Evolutionary conservation across 2,329 filamentous ascomycete species (phyloP), one percentile per base, ranked within the genome.

Genomic region (Colletotrichum camelliae): DNA sequence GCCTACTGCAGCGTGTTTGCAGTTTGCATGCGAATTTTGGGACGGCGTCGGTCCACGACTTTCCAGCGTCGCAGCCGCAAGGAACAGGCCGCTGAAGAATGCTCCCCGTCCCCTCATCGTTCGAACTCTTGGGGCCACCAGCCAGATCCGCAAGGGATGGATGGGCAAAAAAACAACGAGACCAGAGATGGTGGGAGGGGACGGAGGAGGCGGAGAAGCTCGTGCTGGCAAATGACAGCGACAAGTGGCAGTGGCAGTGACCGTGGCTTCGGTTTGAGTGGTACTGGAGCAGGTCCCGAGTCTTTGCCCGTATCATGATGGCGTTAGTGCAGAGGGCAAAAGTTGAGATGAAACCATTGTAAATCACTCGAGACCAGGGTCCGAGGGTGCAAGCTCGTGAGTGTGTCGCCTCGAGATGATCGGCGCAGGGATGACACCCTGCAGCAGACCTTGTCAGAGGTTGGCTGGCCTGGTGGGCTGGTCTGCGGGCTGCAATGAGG

Each of bases 301-400:
- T 67, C 55, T 66, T 66, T 68, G 16, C 64, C 65, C 74, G 74
- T 76, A 71, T 76, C 72, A 71, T 62, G 27, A 69, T 60, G 58
- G 60, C 66, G 27, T 76, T 67, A 58, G 66, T 67, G 71, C 60
- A 76, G 61, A 76, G 24, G 66, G 61, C 62, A 57, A 76, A 60
- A 71, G 74, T 66, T 75, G 72, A 76, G 71, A 76, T 76, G 74
- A 76, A 76, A 76, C 74, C 74, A 71, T 70, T 76, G 74, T 76
- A 76, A 76, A 76, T 75, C 74, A 76, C 66, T 75, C 71, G 71
- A 76, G 72, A 76, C 74, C 67, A 31, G 71, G 74, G 72, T 75
- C 72, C 48, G 74, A 76, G 74, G n/a, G 71, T 33, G 61, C 33
- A 33, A 66, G 60, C 64, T 76, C 15, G 60, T 31, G 43, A 73